A percentile compares a stretch with the other conserved stretches of the same genome.
These are phyloP conservation scores for Mycena kentingensis DNA, from an alignment of 768 basidiomycete genomes.

Conservation along the genomic window DNA sequence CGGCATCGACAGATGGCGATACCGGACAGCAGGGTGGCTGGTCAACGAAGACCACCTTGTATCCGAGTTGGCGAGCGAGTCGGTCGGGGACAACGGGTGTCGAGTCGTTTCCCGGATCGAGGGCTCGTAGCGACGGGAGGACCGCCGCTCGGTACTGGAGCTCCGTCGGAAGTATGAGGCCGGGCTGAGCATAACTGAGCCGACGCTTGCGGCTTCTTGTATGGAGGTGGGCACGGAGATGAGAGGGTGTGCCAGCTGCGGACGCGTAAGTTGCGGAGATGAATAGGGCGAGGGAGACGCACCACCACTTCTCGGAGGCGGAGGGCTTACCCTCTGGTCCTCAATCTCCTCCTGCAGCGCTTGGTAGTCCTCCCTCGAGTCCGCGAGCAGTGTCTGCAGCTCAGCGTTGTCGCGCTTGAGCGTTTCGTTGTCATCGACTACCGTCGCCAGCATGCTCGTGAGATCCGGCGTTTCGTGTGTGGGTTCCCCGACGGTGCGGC, in stretches of 20 bases:
- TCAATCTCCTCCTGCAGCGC: conserved; percentile 72
- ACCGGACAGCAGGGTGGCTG: conserved; percentile 30
- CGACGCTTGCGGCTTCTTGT: conserved; percentile 46
- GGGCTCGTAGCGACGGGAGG: conserved; percentile 34
- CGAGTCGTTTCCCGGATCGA: conserved; percentile 48
- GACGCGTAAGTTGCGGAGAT: neutral
- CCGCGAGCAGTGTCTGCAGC: conserved; percentile 69
- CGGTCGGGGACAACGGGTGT: conserved; percentile 44
- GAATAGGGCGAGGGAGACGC: conserved; percentile 11
- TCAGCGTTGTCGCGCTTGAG: conserved; percentile 83
- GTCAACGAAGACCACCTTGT: conserved; percentile 30
- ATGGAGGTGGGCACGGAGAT: conserved; percentile 43
- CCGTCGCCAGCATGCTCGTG: conserved; percentile 72
- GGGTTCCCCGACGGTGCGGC: conserved; percentile 50
- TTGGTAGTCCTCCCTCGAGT: conserved; percentile 77
- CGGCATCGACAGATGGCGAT: conserved; percentile 37
- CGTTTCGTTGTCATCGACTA: conserved; percentile 83
- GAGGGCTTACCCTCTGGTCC: conserved; percentile 63
- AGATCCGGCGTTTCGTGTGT: conserved; percentile 56
- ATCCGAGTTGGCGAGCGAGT: conserved; percentile 39
- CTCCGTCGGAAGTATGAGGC: conserved; percentile 20
- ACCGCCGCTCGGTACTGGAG: conserved; percentile 14
- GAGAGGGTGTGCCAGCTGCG: conserved; percentile 42
- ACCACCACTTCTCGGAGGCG: conserved; percentile 46
- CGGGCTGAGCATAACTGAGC: conserved; percentile 41